Evolutionary conservation across 148 eudicot genomes (phyloP), one percentile per base, ranked within the genome.

Genomic region (Silene uniflora): DNA sequence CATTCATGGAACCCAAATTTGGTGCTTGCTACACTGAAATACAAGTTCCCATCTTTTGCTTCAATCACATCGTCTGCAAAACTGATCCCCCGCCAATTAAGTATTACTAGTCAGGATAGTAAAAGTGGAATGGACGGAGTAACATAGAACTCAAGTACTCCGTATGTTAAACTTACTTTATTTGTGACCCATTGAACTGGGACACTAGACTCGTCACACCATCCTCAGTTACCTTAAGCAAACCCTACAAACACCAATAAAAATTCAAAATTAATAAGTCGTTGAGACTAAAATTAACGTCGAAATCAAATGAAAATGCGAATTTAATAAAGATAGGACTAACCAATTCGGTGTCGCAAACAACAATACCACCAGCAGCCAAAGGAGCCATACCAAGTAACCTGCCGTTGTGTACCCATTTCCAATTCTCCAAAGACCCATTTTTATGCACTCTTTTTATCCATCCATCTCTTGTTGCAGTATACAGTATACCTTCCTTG

Each of bases 391-490:
- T 25, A 13, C 98, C 98, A n/a, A 93, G 86, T 71, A 93, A 81
- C 70, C 83, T 72, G 46, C 61, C 73, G 6, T 85, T 86, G 7
- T 83, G 75, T 18, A 86, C 46, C 75, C 61, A 76, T 86, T 85
- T 82, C 94, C 92, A 93, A 24, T 85, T 65, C 68, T 93, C 90
- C 83, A 89, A 83, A 1, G 87, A 52, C 49, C 94, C 92, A 71
- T 93, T 83, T 65, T 39, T 85, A n/a, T 80, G 88, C 84, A 89
- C 11, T 82, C 89, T 89, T 83, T 78, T 88, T 71, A 93, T 86
- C 89, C 91, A 89, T 5, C 98, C 98, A 85, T 93, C 98, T 87
- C 97, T 86, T 19, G 88, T 81, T n/a, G 92, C 91, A 55, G 97
- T 88, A 60, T 93, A 88, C 42, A 93, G 32, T 19, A 79, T 79